Percentiles rank a stretch among this genome's conserved stretches.
phyloP scores from a whole-genome alignment of 2,329 filamentous ascomycete species.

The Sphaerulina vaccinii region DNA sequence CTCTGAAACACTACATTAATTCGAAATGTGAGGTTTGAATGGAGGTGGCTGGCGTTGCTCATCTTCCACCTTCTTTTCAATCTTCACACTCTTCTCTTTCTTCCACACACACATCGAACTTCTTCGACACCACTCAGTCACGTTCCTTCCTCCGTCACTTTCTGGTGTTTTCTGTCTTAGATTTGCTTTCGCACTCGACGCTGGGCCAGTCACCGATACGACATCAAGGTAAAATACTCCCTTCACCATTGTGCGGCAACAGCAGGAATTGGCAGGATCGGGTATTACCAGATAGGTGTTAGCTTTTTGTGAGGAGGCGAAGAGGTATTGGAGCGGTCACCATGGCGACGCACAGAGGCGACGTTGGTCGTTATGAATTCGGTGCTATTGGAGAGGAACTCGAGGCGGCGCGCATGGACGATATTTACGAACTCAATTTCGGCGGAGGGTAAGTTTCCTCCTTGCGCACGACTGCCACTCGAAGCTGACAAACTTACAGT shows the following conservation, averaged over 20 bases:
- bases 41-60: not conserved
- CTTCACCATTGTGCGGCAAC: not conserved
- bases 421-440: not conserved
- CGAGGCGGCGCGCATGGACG: not conserved
- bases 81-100: not conserved
- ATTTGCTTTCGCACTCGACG: not conserved
- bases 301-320: no score
- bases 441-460: constrained; percentile 6
- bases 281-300: not conserved
- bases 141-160: not conserved
- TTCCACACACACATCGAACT: not conserved
- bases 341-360: not conserved
- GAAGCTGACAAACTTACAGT: constrained; percentile 1
- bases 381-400: constrained; percentile 12
- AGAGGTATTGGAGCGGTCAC: not conserved
- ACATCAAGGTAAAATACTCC: not conserved
- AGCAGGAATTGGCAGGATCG: not conserved
- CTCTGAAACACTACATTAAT: no score
- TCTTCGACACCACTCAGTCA: not conserved
- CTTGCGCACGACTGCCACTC: not conserved
- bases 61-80: not conserved
- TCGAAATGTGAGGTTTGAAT: not conserved
- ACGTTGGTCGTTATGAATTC: not conserved
- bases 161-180: not conserved
- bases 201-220: not conserved